Evolutionary conservation across 106 monocot genomes (phyloP), one percentile per base, ranked within the genome.

Genomic region (Xerophyta viscosa): DNA sequence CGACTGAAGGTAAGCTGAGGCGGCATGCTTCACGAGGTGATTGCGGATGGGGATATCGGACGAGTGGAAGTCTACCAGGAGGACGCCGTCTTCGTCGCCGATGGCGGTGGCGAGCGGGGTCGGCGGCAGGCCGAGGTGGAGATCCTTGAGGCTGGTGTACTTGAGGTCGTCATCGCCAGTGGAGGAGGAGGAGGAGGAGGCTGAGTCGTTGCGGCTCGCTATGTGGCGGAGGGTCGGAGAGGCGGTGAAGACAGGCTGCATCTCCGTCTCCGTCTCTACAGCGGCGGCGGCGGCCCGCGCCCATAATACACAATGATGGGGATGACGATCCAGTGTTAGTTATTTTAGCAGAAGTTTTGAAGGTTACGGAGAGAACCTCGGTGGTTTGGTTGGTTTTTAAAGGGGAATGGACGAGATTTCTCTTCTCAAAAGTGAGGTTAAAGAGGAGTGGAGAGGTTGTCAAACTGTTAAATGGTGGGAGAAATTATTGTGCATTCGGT

Each of bases 111-210:
- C 31, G n/a, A 2, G 30, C 12, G 50, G 41, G 14, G 54, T 41
- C 11, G 41, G 25, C 14, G 51, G 48, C 49, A 26, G 31, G 20
- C 12, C 44, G 8, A 27, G 29, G 21, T 78, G 20, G 30, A 75
- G 58, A 66, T 84, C 83, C n/a, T 60, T 70, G 62, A 84, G 66
- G 63, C 83, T 84, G 12, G 71, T 84, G 78, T 84, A 84, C 49
- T 50, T 44, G 21, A 20, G 18, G 4, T 29, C 47, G 29, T 25
- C 58, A 12, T 1, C 26, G 27, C 37, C 48, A 17, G 26, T 29
- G 8, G 19, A 37, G 12, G 48, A 12, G 6, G 24, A 48, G 24
- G 48, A 22, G 19, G 53, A 2, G 19, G 30, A 54, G 50, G 43
- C 29, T 22, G 62, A 15, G 37, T 48, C 24, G 17, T 2, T 1